These are phyloP conservation scores for Camellia granthamiana DNA, from an alignment of 148 eudicot species.

Conservation along the genomic window DNA sequence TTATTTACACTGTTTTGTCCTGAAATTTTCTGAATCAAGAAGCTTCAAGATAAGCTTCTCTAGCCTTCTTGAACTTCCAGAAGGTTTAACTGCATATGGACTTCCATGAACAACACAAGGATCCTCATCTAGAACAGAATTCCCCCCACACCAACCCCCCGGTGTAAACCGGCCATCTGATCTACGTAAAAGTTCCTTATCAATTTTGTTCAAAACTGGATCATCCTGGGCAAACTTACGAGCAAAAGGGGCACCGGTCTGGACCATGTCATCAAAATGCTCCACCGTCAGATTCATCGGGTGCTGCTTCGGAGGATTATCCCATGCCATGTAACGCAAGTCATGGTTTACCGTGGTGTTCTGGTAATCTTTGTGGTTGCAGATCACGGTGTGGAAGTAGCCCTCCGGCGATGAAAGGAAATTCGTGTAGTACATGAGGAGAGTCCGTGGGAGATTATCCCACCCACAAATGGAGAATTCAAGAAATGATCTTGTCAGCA, in stretches of 20 bases:
- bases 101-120: conserved; percentile 59
- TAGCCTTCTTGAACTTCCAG: conserved; percentile 57
- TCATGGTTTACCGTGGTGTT: conserved; percentile 87
- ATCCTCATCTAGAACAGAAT: conserved; percentile 33
- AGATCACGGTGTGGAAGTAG: conserved; percentile 83
- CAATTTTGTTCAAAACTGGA: conserved; percentile 71
- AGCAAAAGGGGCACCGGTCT: conserved; percentile 83
- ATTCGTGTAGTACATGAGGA: conserved; percentile 90
- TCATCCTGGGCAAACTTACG: conserved; percentile 56
- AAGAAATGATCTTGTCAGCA: conserved; percentile 70
- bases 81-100: conserved; percentile 61
- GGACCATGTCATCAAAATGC: conserved; percentile 61
- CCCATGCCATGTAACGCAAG: conserved; percentile 65
- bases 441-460: conserved; percentile 95
- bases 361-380: conserved; percentile 91
- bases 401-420: conserved; percentile 77
- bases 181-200: conserved; percentile 57
- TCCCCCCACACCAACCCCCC: conserved; percentile 73
- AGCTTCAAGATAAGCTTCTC: conserved; percentile 66
- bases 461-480: conserved; percentile 92
- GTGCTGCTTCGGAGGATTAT: conserved; percentile 56
- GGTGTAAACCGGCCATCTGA: conserved; percentile 43
- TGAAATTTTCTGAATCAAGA: conserved; percentile 76
- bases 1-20: conserved; percentile 77
- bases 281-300: conserved; percentile 63